A percentile compares a stretch with the other conserved stretches of the same genome.
Evolutionary conservation across 176 grass and related monocot species (phyloP).

Genomic region (Raddia distichophylla): DNA sequence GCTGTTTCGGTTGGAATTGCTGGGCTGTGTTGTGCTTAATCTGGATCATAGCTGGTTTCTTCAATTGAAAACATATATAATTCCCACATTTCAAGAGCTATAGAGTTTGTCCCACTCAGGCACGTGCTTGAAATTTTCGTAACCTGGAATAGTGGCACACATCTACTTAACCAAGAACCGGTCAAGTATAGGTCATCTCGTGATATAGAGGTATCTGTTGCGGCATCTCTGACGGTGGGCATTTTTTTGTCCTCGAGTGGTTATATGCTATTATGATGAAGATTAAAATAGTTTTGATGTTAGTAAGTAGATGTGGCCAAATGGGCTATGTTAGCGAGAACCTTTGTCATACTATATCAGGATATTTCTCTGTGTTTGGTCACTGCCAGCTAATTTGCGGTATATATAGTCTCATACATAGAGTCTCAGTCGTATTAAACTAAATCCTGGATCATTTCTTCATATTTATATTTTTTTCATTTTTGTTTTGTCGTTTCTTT

Average conservation of each 20-base stretch:
- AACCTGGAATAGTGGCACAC: not conserved
- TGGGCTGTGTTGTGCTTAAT: not conserved
- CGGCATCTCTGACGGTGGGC: not conserved
- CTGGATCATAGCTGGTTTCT: not conserved
- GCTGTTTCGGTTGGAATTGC: conserved; percentile 13
- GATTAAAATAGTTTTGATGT: conserved; percentile 10
- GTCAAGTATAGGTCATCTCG: not conserved
- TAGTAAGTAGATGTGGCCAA: not conserved
- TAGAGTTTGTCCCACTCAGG: not conserved
- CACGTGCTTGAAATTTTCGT: not conserved
- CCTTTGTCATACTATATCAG: not conserved
- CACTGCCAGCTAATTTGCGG: not conserved
- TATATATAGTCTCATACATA: not conserved
- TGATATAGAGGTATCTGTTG: not conserved
- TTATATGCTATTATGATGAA: not conserved
- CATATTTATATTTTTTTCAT: not conserved
- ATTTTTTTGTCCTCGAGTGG: not conserved
- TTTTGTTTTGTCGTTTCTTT: conserved; percentile 12
- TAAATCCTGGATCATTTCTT: not conserved
- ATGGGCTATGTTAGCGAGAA: not conserved
- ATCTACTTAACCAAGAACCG: not conserved
- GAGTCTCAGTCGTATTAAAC: conserved; percentile 16
- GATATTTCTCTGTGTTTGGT: not conserved
- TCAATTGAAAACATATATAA: not conserved
- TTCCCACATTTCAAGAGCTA: not conserved